phyloP scores from a whole-genome alignment of 257 asterid genomes.

The Lithospermum erythrorhizon region DNA sequence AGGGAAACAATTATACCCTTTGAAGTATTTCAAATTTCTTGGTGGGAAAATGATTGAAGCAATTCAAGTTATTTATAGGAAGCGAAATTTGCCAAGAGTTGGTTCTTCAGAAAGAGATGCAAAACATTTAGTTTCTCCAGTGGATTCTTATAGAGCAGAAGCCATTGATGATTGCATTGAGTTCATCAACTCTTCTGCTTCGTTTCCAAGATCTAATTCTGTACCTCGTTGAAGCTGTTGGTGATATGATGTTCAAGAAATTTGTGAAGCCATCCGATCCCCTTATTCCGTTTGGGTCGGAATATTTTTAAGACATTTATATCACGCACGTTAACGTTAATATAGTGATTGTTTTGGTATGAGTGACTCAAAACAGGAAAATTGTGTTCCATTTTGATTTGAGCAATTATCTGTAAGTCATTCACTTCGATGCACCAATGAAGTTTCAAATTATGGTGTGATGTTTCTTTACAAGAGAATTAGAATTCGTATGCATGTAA shows the following conservation, averaged over 20 bases:
- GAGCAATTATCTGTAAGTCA: too few species aligned
- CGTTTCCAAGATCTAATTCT: conserved; percentile 38
- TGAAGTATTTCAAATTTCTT: conserved; percentile 17
- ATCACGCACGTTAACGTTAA: too few species aligned
- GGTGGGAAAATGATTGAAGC: conserved; percentile 18
- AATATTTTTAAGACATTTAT: too few species aligned
- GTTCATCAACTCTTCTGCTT: conserved; percentile 33
- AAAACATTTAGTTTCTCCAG: conserved; percentile 14
- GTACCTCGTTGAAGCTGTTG: conserved; percentile 5
- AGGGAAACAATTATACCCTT: conserved; percentile 14
- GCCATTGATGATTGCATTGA: conserved; percentile 39
- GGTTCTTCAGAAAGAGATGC: conserved; percentile 18
- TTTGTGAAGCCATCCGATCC: neutral
- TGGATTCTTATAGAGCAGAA: conserved; percentile 36
- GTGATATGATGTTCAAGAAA: neutral
- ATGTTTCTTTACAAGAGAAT: too few species aligned
- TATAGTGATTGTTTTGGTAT: too few species aligned
- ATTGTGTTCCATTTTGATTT: too few species aligned
- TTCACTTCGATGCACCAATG: too few species aligned
- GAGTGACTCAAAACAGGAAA: neutral
- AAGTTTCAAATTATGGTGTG: too few species aligned
- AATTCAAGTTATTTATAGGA: conserved; percentile 17
- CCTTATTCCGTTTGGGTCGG: too few species aligned
- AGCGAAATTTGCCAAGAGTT: conserved; percentile 17
- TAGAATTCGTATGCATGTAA: too few species aligned